Conservation (phyloP, 352 stramenopile genomes). For the Halophytophthora batemanensis region DNA sequence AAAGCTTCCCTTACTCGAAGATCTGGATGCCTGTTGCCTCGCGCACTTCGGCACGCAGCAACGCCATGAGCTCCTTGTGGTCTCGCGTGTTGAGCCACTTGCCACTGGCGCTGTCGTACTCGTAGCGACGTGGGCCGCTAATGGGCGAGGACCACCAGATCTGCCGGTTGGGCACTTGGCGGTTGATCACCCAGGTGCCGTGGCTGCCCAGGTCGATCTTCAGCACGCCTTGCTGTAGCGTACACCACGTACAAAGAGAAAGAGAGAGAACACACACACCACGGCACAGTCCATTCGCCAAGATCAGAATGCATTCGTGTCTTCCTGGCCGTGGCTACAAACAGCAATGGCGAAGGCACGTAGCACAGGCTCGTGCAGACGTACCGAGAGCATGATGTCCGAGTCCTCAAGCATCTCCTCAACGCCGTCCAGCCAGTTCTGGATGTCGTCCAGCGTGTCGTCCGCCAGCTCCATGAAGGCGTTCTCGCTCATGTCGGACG, state of each 20-base stretch:
- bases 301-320: not conserved
- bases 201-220: constrained; percentile 92
- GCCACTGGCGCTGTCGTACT: constrained; percentile 65
- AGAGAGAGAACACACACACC: not conserved
- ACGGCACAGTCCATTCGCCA: not conserved
- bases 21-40: constrained; percentile 81
- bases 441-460: constrained; percentile 65
- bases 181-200: constrained; percentile 97
- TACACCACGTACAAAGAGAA: not conserved
- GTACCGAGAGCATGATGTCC: constrained; percentile 74
- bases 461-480: constrained; percentile 80
- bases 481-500: constrained; percentile 54
- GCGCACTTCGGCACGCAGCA: constrained; percentile 74
- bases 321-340: not conserved
- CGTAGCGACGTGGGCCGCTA: constrained; percentile 89
- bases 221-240: constrained; percentile 91
- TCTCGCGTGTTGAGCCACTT: constrained; percentile 86
- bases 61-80: constrained; percentile 63
- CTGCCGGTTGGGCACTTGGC: constrained; percentile 96
- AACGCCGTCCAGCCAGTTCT: constrained; percentile 77
- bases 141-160: constrained; percentile 97
- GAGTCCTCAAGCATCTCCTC: constrained; percentile 86
- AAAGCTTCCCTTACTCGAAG: constrained; percentile 38
- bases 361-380: constrained; percentile 3
- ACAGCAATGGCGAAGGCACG: not conserved